A percentile compares a stretch with the other conserved stretches of the same genome.
Evolutionary conservation across 1,284 basidiomycete genomes (phyloP).

Genomic region (Trametes polyzona): DNA sequence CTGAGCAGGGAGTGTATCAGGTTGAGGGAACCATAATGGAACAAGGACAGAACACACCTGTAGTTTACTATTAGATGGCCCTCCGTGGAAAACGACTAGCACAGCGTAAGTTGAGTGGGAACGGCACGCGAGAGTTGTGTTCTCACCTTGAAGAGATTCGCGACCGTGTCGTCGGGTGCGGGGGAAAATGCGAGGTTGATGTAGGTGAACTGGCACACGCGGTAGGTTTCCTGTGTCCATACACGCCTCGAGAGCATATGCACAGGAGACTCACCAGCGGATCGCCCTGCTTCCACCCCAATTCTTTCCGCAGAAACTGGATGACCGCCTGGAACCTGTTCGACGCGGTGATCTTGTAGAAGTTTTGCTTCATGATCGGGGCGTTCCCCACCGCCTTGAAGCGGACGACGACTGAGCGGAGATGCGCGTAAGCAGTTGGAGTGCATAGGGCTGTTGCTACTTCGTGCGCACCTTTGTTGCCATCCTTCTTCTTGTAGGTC

Average conservation of each 20-base stretch:
- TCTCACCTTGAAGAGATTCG: conserved; percentile 85
- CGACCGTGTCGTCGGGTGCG: conserved; percentile 90
- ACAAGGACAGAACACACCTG: conserved; percentile 57
- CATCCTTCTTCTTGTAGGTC: conserved; percentile 83
- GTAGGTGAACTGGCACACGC: conserved; percentile 83
- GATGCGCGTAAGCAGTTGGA: no score
- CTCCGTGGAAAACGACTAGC: conserved; percentile 88
- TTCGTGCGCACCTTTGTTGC: conserved; percentile 71
- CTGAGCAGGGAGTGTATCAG: conserved; percentile 40
- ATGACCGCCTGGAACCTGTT: conserved; percentile 97
- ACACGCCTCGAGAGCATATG: not conserved
- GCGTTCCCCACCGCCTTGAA: conserved; percentile 99
- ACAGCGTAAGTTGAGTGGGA: not conserved
- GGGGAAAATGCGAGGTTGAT: conserved; percentile 98
- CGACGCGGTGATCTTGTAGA: conserved; percentile 95
- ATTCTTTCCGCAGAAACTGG: conserved; percentile 88
- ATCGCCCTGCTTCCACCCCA: conserved; percentile 88
- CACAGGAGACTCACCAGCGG: conserved; percentile 68
- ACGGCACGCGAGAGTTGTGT: not conserved
- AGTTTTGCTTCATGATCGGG: conserved; percentile 98
- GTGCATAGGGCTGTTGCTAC: no score
- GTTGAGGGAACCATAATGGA: not conserved
- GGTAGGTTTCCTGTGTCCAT: not conserved
- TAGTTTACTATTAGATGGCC: conserved; percentile 96
- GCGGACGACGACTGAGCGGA: conserved; percentile 86